A percentile compares a stretch with the other conserved stretches of the same genome.
phyloP scores from a whole-genome alignment of 2,329 filamentous ascomycete species.

The Penicillium griseofulvum region DNA sequence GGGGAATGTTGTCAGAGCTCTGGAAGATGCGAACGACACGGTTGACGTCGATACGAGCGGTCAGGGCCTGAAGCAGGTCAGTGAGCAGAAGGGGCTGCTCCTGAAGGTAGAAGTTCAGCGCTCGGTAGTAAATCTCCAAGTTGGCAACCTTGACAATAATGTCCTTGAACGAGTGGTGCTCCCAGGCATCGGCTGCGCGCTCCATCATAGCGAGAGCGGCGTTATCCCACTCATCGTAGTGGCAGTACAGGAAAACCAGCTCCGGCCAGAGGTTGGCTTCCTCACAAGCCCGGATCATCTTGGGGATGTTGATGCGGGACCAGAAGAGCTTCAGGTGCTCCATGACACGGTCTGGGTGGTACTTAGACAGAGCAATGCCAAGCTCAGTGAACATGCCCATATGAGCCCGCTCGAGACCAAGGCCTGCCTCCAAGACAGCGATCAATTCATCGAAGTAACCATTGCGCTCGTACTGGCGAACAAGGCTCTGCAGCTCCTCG shows the following conservation, averaged over 20 bases:
- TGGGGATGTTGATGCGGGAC: constrained; percentile 95
- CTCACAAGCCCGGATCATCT: constrained; percentile 91
- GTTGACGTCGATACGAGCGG: constrained; percentile 94
- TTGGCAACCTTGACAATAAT: constrained; percentile 97
- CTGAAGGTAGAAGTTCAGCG: constrained; percentile 94
- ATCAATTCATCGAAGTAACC: constrained; percentile 99
- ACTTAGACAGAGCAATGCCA: constrained; percentile 88
- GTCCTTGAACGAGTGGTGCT: constrained; percentile 99
- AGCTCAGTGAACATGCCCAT: constrained; percentile 97
- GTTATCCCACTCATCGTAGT: constrained; percentile 98
- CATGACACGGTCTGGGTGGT: constrained; percentile 94
- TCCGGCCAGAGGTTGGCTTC: constrained; percentile 96
- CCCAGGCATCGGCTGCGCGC: constrained; percentile 94
- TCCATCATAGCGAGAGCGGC: constrained; percentile 97
- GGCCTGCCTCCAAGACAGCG: constrained; percentile 84
- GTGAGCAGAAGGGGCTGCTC: constrained; percentile 94
- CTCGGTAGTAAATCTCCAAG: constrained; percentile 97
- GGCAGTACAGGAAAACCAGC: constrained; percentile 94
- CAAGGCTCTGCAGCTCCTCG: constrained; percentile 86
- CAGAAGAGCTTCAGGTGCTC: constrained; percentile 99
- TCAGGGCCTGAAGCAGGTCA: constrained; percentile 88
- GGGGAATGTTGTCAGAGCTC: constrained; percentile 94
- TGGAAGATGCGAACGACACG: constrained; percentile 99
- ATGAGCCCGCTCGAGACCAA: constrained; percentile 86
- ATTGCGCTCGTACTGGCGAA: constrained; percentile 94